Evolutionary conservation across 192 early-diverging fungal species (phyloP).

Genomic region (Umbelopsis sp.): DNA sequence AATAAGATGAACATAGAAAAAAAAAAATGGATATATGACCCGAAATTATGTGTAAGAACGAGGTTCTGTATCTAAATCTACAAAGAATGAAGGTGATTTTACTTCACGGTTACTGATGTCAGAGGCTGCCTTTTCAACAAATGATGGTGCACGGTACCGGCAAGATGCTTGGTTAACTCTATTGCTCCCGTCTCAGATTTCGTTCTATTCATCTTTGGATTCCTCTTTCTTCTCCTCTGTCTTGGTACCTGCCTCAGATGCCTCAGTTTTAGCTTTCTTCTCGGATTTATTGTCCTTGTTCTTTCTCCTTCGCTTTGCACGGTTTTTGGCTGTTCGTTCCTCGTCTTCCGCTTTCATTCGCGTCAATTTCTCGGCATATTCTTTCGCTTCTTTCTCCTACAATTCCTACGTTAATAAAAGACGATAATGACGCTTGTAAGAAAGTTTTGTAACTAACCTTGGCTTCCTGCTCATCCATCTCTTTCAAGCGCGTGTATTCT

Average conservation of each 20-base stretch:
- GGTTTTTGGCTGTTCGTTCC: constrained; percentile 85
- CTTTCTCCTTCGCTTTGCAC: constrained; percentile 78
- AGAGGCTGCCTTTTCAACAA: too few species aligned
- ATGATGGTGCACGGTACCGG: too few species aligned
- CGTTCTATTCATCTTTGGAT: neutral
- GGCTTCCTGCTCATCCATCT: constrained; percentile 72
- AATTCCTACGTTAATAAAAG: neutral
- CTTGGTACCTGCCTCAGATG: neutral
- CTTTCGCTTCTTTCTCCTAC: constrained; percentile 60
- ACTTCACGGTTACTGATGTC: neutral
- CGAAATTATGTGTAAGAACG: neutral
- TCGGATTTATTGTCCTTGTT: constrained; percentile 39
- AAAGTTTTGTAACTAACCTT: constrained; percentile 52
- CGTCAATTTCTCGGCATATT: constrained; percentile 61
- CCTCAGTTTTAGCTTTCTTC: constrained; percentile 16
- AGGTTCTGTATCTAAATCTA: too few species aligned
- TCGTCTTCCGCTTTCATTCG: constrained; percentile 66
- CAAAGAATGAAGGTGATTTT: neutral
- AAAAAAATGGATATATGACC: too few species aligned
- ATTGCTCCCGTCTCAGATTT: neutral
- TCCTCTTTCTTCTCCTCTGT: neutral
- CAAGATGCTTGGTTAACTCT: neutral
- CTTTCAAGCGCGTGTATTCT: constrained; percentile 80
- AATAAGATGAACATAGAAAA: too few species aligned
- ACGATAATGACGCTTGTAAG: neutral